Conservation (phyloP, 345 rosid genomes). For the Citrus inodora region DNA sequence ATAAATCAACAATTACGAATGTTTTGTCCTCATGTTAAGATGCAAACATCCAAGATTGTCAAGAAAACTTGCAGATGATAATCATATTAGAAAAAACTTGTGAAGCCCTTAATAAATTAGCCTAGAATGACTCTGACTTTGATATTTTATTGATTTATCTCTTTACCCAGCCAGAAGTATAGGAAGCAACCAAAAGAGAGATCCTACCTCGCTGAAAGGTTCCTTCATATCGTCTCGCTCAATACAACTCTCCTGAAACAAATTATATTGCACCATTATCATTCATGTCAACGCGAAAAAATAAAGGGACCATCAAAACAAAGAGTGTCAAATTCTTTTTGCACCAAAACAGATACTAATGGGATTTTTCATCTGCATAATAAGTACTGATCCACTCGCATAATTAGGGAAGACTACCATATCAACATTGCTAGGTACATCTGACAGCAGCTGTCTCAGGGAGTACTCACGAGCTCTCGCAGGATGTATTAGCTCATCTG, state of each 20-base stretch:
- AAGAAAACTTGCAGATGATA: background rate
- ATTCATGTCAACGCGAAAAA: background rate
- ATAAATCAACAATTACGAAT: background rate
- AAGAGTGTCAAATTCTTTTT: background rate
- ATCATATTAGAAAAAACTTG: background rate
- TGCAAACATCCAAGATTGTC: background rate
- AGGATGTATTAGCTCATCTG: no score
- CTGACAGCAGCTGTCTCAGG: no score
- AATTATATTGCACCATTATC: constrained; percentile 14
- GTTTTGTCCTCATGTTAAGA: background rate
- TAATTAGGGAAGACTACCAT: no score
- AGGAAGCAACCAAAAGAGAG: background rate
- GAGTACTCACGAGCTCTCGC: no score
- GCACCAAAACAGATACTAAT: background rate
- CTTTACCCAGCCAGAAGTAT: background rate
- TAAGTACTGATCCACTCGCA: no score
- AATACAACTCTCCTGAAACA: constrained; percentile 50
- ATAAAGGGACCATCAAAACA: background rate
- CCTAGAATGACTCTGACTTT: background rate
- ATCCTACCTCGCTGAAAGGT: constrained; percentile 83
- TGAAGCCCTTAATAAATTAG: background rate
- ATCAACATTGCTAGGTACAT: no score
- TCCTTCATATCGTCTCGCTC: constrained; percentile 83
- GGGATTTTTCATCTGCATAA: no score
- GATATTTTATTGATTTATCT: constrained; percentile 7